phyloP scores from a whole-genome alignment of 2,329 filamentous ascomycete species.

The Lasiodiplodia sp. region DNA sequence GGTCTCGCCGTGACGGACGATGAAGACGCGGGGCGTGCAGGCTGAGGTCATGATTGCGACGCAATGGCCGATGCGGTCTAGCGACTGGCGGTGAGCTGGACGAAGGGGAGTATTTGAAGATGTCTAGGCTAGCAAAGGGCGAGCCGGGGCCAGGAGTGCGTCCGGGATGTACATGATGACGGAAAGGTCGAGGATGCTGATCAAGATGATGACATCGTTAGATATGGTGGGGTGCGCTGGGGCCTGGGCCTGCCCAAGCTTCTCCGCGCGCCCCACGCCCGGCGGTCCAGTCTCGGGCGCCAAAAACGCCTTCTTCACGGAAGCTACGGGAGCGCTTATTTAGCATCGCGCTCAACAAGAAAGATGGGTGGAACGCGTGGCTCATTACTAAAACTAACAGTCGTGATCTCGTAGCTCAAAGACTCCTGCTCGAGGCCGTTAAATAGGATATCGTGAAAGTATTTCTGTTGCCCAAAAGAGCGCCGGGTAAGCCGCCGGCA shows the following conservation, averaged over 20 bases:
- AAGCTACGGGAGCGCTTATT: conserved; percentile 7
- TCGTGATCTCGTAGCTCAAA: conserved; percentile 17
- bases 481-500: conserved; percentile 9
- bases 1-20: conserved; percentile 85
- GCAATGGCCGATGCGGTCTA: neutral
- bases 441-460: conserved; percentile 18
- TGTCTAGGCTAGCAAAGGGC: neutral
- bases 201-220: conserved; percentile 25
- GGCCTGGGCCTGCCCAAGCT: neutral
- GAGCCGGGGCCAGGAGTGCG: neutral
- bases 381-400: conserved; percentile 15
- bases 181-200: conserved; percentile 7
- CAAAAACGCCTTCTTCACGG: neutral
- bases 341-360: neutral
- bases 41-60: conserved; percentile 35
- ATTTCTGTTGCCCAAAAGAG: neutral
- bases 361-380: neutral
- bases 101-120: neutral
- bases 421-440: conserved; percentile 17
- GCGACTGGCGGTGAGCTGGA: neutral
- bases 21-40: conserved; percentile 58
- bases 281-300: conserved; percentile 1
- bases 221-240: neutral
- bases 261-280: conserved; percentile 14
- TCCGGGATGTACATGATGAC: conserved; percentile 9